Base-by-base conservation (phyloP, 345 rosid species). In the Turritis glabra region DNA sequence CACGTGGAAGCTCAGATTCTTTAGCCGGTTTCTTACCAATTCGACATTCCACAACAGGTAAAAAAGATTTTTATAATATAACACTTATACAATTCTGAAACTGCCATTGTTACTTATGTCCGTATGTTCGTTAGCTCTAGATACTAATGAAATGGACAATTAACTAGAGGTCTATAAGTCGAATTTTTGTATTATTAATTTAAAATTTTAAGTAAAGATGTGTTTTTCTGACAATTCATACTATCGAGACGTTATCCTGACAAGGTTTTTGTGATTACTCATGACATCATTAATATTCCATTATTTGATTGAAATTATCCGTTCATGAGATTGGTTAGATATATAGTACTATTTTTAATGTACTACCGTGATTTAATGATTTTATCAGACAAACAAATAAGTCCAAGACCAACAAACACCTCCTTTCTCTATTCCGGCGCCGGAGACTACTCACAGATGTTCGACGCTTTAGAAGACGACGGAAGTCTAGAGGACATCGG, bases 1-100 rank as follows among this genome's bases (percentile, higher is more conserved):
- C 77, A 66, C 77, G 86, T 69, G 87, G 82, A 73, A 91, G 98
- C 87, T 86, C 97, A 46, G 97, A 90, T 80, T 94, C 97, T 53
- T 59, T 90, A 77, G 86, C 95, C 57, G 89, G 85, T 71, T 85
- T 87, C 82, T 88, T 88, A 81, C 85, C 96, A 77, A 79, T 88
- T 82, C 86, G 90, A 80, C 91, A 80, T 52, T 77, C 78, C 74
- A 37, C 80, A 30, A 77, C 95, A 89, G 97, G 98, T 91, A 78
- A 26, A 13, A 51, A 19, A 0, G 30, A 0, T n/a, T n/a, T n/a
- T 52, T 53, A 37, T 37, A 26, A 51, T 29, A 11, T 52, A 40
- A 37, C 51, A n/a, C 23, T 17, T 2, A 5, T 38, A 54, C 13
- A 29, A n/a, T 29, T n/a, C 38, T 54, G 22, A 54, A 54, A 15